Base-by-base conservation (phyloP, 2,329 filamentous ascomycete species). In the Aureobasidium sp. region DNA sequence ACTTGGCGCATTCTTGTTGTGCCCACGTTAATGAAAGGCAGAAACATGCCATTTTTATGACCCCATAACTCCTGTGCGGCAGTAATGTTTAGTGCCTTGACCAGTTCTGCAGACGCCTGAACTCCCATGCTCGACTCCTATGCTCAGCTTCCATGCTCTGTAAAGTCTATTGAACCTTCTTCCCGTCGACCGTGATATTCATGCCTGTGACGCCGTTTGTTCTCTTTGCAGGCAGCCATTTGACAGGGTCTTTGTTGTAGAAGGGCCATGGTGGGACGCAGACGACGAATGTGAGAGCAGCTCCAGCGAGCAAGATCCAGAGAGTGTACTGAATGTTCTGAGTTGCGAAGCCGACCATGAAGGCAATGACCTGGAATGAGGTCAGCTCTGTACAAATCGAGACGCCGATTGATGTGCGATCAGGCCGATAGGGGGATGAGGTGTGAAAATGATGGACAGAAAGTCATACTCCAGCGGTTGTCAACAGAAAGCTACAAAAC, bases 251-350 rank as follows among this genome's bases (percentile, higher is more conserved):
- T 77, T 87, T 88, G 76, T 97, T 98, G 85, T 91, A 98, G 74
- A 97, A 90, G 1, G 95, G 94, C 95, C 95, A 99, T 4, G 94
- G 91, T n/a, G 96, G 96, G 16, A 98, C 91, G 63, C 95, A 88
- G 54, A 91, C 82, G 67, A 97, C 76, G 73, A 97, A 95, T 43
- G 94, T 93, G 70, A 97, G 80, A 9, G 88, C 86, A 8, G 94
- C 93, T 70, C 96, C 96, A 16, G 85, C 93, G 55, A 98, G 84
- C 25, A 92, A 92, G 67, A 95, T 88, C 81, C 93, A 97, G 67
- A 98, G 86, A 3, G 93, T 91, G 65, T 95, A 86, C 75, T 91
- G 90, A 77, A 99, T 96, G 78, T 99, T 94, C 80, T 97, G 92
- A 48, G 91, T 86, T 67, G 91, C 78, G 82, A 91, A 98, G 70